Evolutionary conservation across 78 protist genomes (phyloP).

Genomic region (Monocercomonoides exilis): DNA sequence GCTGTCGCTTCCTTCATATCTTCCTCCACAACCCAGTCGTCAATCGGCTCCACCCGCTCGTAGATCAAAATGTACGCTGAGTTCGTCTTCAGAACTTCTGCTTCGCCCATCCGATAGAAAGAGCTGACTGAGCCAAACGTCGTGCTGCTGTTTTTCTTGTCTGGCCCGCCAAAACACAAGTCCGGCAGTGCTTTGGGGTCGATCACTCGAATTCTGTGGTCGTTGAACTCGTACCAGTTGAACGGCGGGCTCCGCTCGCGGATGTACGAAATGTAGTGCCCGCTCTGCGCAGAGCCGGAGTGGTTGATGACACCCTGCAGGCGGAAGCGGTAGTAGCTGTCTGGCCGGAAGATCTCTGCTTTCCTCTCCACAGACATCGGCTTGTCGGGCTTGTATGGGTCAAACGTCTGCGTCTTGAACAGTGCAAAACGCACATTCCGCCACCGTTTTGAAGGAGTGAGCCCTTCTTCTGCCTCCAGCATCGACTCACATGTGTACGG

Average conservation of each 20-base stretch:
- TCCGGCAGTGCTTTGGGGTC: too few species aligned
- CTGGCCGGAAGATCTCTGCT: too few species aligned
- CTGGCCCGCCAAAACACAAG: too few species aligned
- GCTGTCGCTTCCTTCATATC: too few species aligned
- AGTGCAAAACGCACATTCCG: too few species aligned
- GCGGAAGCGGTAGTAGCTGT: constrained; percentile 32
- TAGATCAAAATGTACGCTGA: background rate
- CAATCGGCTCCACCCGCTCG: background rate
- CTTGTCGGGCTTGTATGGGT: background rate
- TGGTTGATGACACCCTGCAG: constrained; percentile 72
- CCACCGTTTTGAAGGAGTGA: too few species aligned
- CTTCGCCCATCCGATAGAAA: too few species aligned
- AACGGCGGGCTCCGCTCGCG: constrained; percentile 33
- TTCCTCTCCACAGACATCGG: background rate
- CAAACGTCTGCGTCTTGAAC: too few species aligned
- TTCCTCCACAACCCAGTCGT: background rate
- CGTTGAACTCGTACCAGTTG: constrained; percentile 71
- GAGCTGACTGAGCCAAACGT: too few species aligned
- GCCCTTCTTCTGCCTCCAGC: background rate
- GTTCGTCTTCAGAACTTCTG: background rate
- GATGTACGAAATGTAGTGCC: constrained; percentile 72
- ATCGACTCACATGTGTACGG: background rate
- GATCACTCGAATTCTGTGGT: too few species aligned
- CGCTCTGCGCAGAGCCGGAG: constrained; percentile 75
- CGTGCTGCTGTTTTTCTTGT: too few species aligned